Evolutionary conservation across 345 rosid species (phyloP), one percentile per base, ranked within the genome.

Genomic region (Boechera divaricarpa): DNA sequence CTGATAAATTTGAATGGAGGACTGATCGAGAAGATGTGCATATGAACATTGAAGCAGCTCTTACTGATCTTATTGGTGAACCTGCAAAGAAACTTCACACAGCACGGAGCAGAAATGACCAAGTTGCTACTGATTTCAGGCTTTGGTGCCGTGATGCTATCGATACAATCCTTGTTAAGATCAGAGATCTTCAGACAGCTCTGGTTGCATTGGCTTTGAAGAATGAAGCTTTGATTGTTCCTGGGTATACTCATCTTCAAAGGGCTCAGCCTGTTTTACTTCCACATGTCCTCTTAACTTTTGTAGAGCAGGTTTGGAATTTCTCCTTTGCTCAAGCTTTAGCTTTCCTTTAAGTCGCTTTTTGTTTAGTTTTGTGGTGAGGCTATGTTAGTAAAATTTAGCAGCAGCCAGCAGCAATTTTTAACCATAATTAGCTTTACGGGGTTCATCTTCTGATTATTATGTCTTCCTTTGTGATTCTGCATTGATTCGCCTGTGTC

Each of bases 41-140:
- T 74, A 91, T 95, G 99, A 95, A 95, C 83, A 89, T 95, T 67
- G 97, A 95, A 82, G 99, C 97, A 18, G 89, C 97, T 0, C 87
- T 95, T 24, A 95, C 91, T 66, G 98, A 95, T 87, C 52, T 92
- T 76, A 89, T 92, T 51, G 99, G 98, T n/a, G 98, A 92, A 41
- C 96, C 99, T 60, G 99, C 98, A 3, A 95, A 95, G 86, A 95
- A 91, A 69, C 97, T 95, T 16, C 98, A 95, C 82, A 92, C 98
- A 1, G 98, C 99, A 57, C 74, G 98, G 18, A 95, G 97, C 76
- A 82, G 96, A 70, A 95, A 95, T 24, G 98, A 95, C 65, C 99
- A 89, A 72, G 97, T 89, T 65, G 83, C 84, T 85, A 95, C 97
- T 4, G 98, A 95, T 83, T 91, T 91, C 73, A 88, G 90, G 33